Evolutionary conservation across 495 filamentous ascomycete genomes (phyloP).

Genomic region (Paragyromitra xinjiangensis): DNA sequence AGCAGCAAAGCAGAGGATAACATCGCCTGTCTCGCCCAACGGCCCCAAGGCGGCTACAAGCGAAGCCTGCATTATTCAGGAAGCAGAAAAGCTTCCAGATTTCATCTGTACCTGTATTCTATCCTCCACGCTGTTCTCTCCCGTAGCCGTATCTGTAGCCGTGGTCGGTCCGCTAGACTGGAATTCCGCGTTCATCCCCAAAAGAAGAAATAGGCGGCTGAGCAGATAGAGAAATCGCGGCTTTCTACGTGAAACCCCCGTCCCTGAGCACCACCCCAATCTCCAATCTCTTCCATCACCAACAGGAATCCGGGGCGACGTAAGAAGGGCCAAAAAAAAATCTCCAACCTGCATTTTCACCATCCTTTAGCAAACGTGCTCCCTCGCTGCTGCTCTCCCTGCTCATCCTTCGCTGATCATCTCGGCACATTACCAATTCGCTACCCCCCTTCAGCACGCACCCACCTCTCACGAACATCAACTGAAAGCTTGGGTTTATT

Average conservation of each 20-base stretch:
- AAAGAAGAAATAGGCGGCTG: conserved; percentile 52
- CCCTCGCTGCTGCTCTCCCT: conserved; percentile 14
- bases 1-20: conserved; percentile 11
- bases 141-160: conserved; percentile 45
- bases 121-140: conserved; percentile 23
- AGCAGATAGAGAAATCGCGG: conserved; percentile 52
- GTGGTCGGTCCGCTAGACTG: conserved; percentile 47
- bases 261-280: conserved; percentile 52
- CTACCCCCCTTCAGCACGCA: conserved; percentile 40
- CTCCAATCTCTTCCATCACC: conserved; percentile 47
- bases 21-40: conserved; percentile 28
- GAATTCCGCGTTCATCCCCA: conserved; percentile 39
- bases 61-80: conserved; percentile 39
- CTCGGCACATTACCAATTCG: conserved; percentile 36
- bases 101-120: conserved; percentile 26
- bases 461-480: conserved; percentile 22
- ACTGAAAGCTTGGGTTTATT: conserved; percentile 21
- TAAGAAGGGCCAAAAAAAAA: conserved; percentile 20
- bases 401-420: conserved; percentile 35
- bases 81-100: conserved; percentile 37
- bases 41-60: conserved; percentile 25
- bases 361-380: conserved; percentile 23
- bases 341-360: conserved; percentile 28
- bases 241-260: conserved; percentile 55
- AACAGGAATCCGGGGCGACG: conserved; percentile 42